A percentile compares a stretch with the other conserved stretches of the same genome.
phyloP scores from a whole-genome alignment of 2,329 filamentous ascomycete species.

The Colletotrichum limetticola region DNA sequence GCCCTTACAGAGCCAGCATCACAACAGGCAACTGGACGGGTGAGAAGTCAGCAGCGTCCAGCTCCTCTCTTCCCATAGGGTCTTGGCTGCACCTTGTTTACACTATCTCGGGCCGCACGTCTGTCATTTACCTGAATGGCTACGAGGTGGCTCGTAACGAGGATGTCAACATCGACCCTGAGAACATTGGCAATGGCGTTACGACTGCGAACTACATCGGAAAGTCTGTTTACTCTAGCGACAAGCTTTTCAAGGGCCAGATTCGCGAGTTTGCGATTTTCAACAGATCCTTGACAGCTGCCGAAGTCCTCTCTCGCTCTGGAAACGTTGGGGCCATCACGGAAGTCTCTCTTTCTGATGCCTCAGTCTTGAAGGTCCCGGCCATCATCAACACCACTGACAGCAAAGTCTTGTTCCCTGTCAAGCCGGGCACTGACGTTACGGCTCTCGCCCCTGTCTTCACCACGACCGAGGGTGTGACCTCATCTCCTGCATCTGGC shows the following conservation, averaged over 20 bases:
- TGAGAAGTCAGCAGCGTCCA: conserved; percentile 35
- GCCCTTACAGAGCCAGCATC: conserved; percentile 38
- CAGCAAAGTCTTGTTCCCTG: conserved; percentile 35
- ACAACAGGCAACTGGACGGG: conserved; percentile 35
- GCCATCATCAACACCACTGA: conserved; percentile 34
- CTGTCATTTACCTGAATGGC: conserved; percentile 47
- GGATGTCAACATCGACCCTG: conserved; percentile 27
- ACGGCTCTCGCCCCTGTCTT: conserved; percentile 37
- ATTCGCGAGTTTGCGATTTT: conserved; percentile 39
- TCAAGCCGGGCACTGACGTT: conserved; percentile 36
- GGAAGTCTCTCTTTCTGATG: conserved; percentile 30
- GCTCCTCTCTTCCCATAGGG: conserved; percentile 34
- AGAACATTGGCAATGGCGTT: conserved; percentile 36
- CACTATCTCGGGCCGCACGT: conserved; percentile 32
- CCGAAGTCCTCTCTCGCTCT: conserved; percentile 33
- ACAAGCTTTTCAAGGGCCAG: conserved; percentile 38
- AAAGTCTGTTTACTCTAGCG: conserved; percentile 37
- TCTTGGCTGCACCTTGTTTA: conserved; percentile 38
- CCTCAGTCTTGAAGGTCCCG: conserved; percentile 32
- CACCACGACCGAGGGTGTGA: conserved; percentile 34
- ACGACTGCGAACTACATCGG: conserved; percentile 40
- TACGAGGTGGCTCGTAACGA: conserved; percentile 38
- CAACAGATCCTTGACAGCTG: conserved; percentile 37
- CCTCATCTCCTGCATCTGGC: conserved; percentile 35
- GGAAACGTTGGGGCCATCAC: conserved; percentile 31